These are phyloP conservation scores for Wallemia mellicola DNA, from an alignment of 1,284 basidiomycete species.

Conservation along the genomic window DNA sequence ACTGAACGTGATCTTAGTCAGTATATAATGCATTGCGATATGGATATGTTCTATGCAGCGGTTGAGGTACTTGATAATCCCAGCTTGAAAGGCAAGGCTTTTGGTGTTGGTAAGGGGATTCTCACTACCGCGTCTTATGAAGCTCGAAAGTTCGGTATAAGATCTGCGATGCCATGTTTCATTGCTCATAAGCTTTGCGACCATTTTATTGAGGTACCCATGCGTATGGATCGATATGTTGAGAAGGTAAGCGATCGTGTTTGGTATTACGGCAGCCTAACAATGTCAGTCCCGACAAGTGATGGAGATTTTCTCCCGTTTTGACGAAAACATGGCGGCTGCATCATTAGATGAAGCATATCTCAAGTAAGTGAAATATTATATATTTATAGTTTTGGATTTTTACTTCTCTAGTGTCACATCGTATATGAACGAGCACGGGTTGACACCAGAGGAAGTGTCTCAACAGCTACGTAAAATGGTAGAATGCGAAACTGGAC, in stretches of 20 bases:
- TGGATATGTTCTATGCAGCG: conserved; percentile 23
- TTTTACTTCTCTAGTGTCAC: conserved; percentile 31
- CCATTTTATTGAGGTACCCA: conserved; percentile 43
- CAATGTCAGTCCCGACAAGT: conserved; percentile 16
- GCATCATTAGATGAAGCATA: conserved; percentile 72
- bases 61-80: conserved; percentile 42
- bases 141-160: conserved; percentile 56
- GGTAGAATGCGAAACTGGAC: conserved; percentile 39
- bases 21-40: conserved; percentile 57
- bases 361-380: conserved; percentile 29
- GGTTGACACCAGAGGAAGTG: conserved; percentile 35
- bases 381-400: neutral
- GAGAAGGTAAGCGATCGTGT: conserved; percentile 15
- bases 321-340: conserved; percentile 47
- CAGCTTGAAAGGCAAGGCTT: conserved; percentile 45
- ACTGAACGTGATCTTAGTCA: conserved; percentile 45
- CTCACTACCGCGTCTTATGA: conserved; percentile 69
- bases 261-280: neutral
- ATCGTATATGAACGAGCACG: conserved; percentile 34
- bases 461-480: conserved; percentile 41
- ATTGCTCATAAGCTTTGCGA: conserved; percentile 83
- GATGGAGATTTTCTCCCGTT: conserved; percentile 37
- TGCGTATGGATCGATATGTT: conserved; percentile 32
- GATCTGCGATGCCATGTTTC: conserved; percentile 69
- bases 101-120: conserved; percentile 48